Percentiles rank a stretch among this genome's conserved stretches.
phyloP scores from a whole-genome alignment of 176 grass and related monocot genomes.

The Eragrostis nindensis region DNA sequence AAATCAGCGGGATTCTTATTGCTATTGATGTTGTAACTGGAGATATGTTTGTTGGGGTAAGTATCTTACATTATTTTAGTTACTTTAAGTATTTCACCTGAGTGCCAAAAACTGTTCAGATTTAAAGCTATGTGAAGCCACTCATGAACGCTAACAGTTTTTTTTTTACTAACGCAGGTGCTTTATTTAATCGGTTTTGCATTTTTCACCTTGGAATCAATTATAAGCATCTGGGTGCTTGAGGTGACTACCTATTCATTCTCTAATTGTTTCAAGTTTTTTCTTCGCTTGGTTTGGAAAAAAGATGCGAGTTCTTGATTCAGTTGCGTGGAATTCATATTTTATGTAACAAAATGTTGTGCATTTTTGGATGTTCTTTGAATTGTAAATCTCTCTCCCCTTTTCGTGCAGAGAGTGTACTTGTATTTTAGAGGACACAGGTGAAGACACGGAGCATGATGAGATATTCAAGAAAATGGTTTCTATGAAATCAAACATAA shows the following conservation, averaged over 20 bases:
- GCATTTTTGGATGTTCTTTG: neutral
- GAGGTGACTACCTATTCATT: conserved; percentile 58
- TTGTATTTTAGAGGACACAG: conserved; percentile 64
- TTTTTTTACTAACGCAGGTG: conserved; percentile 50
- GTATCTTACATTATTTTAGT: conserved; percentile 28
- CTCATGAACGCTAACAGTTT: conserved; percentile 28
- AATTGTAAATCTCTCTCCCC: neutral
- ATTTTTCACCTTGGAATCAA: conserved; percentile 70
- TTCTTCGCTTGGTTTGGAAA: conserved; percentile 30
- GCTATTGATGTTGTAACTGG: conserved; percentile 69
- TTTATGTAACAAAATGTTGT: neutral
- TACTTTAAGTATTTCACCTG: neutral
- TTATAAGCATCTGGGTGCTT: conserved; percentile 92
- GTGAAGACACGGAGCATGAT: conserved; percentile 35
- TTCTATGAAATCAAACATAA: conserved; percentile 13
- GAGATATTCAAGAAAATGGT: conserved; percentile 21
- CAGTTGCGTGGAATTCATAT: neutral
- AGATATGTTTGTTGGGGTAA: conserved; percentile 65
- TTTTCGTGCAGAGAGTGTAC: conserved; percentile 58
- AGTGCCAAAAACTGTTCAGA: neutral
- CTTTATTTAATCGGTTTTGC: conserved; percentile 83
- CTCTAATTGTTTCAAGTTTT: conserved; percentile 3
- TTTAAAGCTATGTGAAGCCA: neutral
- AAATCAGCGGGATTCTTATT: conserved; percentile 79
- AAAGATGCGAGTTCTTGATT: neutral